Percentiles rank a stretch among this genome's conserved stretches.
Evolutionary conservation across 768 basidiomycete species (phyloP).

Genomic region (Boletus huronensis): DNA sequence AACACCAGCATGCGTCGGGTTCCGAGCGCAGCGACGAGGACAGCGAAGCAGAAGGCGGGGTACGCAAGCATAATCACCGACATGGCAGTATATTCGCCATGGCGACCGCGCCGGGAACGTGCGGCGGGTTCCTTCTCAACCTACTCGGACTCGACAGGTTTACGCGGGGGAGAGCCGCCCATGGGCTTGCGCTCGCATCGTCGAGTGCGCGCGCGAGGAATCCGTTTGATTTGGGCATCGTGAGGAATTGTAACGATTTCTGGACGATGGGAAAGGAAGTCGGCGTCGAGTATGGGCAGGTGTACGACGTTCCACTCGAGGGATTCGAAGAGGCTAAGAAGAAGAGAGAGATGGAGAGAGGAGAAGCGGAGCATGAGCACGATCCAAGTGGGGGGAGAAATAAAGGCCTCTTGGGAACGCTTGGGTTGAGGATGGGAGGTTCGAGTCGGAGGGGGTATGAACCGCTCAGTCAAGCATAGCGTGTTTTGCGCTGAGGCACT

Average conservation of each 20-base stretch:
- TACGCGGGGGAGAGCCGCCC: slow-evolving; percentile 84
- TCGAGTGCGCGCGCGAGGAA: slow-evolving; percentile 63
- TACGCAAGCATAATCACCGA: slow-evolving; percentile 44
- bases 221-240: slow-evolving; percentile 84
- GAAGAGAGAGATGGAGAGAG: slow-evolving; percentile 49
- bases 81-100: slow-evolving; percentile 37
- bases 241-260: slow-evolving; percentile 87
- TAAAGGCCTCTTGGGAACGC: slow-evolving; percentile 37
- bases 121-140: slow-evolving; percentile 72
- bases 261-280: slow-evolving; percentile 85
- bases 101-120: slow-evolving; percentile 32
- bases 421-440: slow-evolving; percentile 36
- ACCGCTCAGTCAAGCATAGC: slow-evolving; percentile 31
- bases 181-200: slow-evolving; percentile 72
- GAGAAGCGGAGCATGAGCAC: slow-evolving; percentile 41
- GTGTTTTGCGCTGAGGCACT: background rate
- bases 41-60: slow-evolving; percentile 30
- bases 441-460: slow-evolving; percentile 35
- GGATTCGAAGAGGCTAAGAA: slow-evolving; percentile 76
- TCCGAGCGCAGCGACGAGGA: slow-evolving; percentile 51
- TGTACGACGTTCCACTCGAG: slow-evolving; percentile 88
- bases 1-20: slow-evolving; percentile 22
- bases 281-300: slow-evolving; percentile 83
- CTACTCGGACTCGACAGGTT: slow-evolving; percentile 92
- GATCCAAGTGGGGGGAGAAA: slow-evolving; percentile 39